Evolutionary conservation across 805 yeast species (phyloP), one percentile per base, ranked within the genome.

Genomic region (Zygotorulaspora sp.): DNA sequence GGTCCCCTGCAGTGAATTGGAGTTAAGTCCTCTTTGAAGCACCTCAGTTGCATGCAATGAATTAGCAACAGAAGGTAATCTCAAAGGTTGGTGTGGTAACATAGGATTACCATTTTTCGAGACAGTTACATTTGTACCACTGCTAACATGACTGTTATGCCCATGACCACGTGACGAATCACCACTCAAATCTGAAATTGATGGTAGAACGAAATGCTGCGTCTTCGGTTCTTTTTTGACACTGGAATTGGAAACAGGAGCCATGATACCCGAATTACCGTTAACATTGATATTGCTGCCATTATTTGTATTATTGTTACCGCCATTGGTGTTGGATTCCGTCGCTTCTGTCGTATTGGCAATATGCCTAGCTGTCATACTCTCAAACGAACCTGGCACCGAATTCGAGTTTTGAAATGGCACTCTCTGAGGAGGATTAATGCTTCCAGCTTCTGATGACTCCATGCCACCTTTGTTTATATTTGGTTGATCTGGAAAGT

Each of bases 231-330:
- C 39, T 29, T 38, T 44, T 52, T 48, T 41, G 57, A 39, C 7
- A 52, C 44, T 26, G 53, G 40, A 9, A 63, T 63, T 4, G 63
- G 61, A 12, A 63, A 63, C 18, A n/a, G n/a, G n/a, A 13, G 22
- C 31, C 30, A 28, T 31, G 30, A 35, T 36, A 14, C 29, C 34
- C 30, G 29, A 24, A 18, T 30, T 36, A 31, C 19, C 21, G 15
- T 19, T 16, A 34, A 13, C 25, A 16, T 25, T 34, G 24, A 16
- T 25, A 5, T 34, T 34, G 13, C 18, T 24, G 13, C 18, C 15
- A 12, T 34, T 34, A 12, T 15, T 26, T 6, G 16, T 16, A 25
- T 24, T 30, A 15, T 31, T 27, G 15, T 31, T 32, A 21, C 23
- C 30, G 24, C 21, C 26, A 23, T 23, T 21, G 23, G 7, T 21